phyloP scores from a whole-genome alignment of 345 rosid species.

The Turnera subulata region DNA sequence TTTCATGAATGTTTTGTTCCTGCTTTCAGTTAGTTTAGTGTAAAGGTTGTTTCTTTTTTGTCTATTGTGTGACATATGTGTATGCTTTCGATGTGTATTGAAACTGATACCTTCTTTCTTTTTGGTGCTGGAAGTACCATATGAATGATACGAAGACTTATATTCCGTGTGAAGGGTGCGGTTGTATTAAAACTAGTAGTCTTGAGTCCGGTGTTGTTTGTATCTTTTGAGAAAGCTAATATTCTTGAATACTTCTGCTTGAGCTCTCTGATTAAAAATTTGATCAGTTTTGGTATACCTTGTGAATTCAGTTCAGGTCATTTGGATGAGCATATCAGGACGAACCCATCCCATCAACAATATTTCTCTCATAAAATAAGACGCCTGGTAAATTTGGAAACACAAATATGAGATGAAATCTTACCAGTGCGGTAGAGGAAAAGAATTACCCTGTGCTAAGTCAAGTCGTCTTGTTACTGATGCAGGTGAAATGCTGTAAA shows the following conservation, averaged over 20 bases:
- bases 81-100: too few species aligned
- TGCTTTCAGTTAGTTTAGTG: not conserved
- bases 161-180: too few species aligned
- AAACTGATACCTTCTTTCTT: too few species aligned
- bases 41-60: not conserved
- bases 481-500: slow-evolving; percentile 75
- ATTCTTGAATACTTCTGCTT: too few species aligned
- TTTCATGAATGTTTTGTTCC: not conserved
- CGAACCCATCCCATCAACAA: slow-evolving; percentile 40
- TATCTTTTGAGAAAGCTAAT: too few species aligned
- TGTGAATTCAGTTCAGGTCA: slow-evolving; percentile 59
- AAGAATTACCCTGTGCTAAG: not conserved
- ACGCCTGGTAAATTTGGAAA: slow-evolving; percentile 39
- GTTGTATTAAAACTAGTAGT: too few species aligned
- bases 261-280: too few species aligned
- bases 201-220: too few species aligned
- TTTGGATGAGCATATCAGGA: slow-evolving; percentile 55
- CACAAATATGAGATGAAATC: not conserved
- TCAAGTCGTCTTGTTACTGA: slow-evolving; percentile 8
- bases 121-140: too few species aligned
- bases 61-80: slow-evolving; percentile 1
- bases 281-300: slow-evolving; percentile 7
- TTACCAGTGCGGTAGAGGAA: not conserved
- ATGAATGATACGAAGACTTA: too few species aligned
- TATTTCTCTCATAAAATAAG: slow-evolving; percentile 72